Conservation (phyloP, 2,329 filamentous ascomycete genomes). For the Aspergillus arachidicola region DNA sequence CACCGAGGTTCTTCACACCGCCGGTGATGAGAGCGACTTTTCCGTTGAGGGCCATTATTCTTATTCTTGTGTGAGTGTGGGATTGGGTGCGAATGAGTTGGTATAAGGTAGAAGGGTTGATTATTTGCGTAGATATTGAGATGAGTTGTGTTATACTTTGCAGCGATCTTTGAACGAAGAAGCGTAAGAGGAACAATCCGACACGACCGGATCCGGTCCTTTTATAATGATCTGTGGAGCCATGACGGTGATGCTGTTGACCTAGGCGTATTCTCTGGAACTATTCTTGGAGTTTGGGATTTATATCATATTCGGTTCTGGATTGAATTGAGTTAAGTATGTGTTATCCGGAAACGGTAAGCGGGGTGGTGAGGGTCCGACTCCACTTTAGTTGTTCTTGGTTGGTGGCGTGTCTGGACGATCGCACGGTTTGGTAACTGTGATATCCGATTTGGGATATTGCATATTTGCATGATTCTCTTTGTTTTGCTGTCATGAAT, state of each 20-base stretch:
- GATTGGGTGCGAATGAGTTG: too few relatives aligned
- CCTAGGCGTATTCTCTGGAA: too few relatives aligned
- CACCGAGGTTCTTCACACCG: constrained; percentile 48
- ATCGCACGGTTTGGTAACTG: not conserved
- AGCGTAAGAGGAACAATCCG: too few relatives aligned
- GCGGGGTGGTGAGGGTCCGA: not conserved
- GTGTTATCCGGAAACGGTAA: constrained; percentile 21
- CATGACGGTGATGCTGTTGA: not conserved
- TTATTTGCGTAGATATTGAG: too few relatives aligned
- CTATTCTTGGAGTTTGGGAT: too few relatives aligned
- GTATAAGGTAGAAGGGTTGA: too few relatives aligned
- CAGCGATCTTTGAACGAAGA: not conserved
- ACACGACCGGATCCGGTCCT: not conserved
- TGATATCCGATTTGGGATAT: constrained; percentile 7
- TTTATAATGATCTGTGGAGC: not conserved
- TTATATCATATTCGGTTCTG: not conserved
- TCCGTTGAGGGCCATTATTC: constrained; percentile 38
- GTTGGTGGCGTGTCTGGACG: not conserved
- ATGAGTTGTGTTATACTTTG: not conserved
- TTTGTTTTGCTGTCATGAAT: too few relatives aligned
- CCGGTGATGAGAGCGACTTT: constrained; percentile 49
- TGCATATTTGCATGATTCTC: too few relatives aligned
- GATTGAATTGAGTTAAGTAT: constrained; percentile 18
- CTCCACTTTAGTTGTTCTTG: not conserved
- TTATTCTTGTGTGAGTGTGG: not conserved